Percentiles rank a stretch among this genome's conserved stretches.
Evolutionary conservation across 169 alveolate species (phyloP).

Genomic region (Sarcocystis neurona): DNA sequence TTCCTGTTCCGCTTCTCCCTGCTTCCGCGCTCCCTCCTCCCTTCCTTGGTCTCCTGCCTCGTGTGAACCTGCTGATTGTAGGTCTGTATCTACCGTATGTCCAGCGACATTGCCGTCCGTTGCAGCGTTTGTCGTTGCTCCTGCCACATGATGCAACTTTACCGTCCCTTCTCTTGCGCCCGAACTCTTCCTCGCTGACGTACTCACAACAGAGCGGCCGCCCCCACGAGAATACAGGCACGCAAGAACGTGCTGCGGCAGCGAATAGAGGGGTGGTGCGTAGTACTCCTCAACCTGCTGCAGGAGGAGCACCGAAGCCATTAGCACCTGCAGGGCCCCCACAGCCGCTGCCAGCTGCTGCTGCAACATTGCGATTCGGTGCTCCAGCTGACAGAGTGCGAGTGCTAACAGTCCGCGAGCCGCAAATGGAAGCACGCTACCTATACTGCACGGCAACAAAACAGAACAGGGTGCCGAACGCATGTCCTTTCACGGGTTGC

Average conservation of each 20-base stretch:
- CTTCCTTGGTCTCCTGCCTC: not conserved
- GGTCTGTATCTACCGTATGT: not conserved
- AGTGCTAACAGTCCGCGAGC: constrained; percentile 14
- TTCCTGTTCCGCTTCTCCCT: no score
- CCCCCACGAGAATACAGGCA: constrained; percentile 9
- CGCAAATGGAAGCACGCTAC: not conserved
- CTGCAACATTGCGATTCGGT: not conserved
- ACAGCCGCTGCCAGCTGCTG: constrained; percentile 3
- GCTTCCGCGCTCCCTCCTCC: not conserved
- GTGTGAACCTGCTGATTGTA: no score
- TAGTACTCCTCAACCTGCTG: constrained; percentile 1
- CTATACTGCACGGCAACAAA: constrained; percentile 7
- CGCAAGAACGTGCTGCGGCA: constrained; percentile 32
- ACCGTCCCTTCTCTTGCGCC: not conserved
- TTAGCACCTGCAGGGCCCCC: not conserved
- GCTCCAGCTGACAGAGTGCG: constrained; percentile 1
- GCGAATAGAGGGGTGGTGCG: not conserved
- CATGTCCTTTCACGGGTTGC: no score
- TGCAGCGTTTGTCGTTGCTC: not conserved
- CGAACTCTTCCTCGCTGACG: not conserved
- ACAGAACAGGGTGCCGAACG: no score
- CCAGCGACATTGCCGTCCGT: not conserved
- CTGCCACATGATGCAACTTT: not conserved
- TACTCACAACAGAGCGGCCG: not conserved
- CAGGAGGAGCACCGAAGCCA: not conserved